Evolutionary conservation across 441 rosid species (phyloP), one percentile per base, ranked within the genome.

Genomic region (Bruguiera hainesii): DNA sequence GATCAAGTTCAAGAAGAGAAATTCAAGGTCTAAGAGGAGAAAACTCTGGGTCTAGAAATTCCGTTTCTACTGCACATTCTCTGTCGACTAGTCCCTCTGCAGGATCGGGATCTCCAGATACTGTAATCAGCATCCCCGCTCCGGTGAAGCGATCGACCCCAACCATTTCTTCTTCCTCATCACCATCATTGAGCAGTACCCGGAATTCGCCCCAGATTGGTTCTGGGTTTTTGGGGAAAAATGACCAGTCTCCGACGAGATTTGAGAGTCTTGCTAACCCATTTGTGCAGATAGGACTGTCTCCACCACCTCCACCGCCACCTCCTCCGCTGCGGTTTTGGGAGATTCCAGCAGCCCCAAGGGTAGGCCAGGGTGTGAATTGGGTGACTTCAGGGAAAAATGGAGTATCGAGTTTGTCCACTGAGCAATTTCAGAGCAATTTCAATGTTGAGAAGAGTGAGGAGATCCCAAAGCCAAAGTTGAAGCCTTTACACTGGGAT

Each of bases 401-500:
- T 60, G 57, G 63, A 59, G 58, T 61, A 4, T 51, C 66, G 19
- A 56, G 6, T 68, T 58, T 68, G 28, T 65, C 26, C 31, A 65
- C 16, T 66, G 84, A 72, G 51, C 77, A 75, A 28, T 46, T 53
- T 61, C 75, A 63, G 57, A 70, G 35, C 59, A 71, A 63, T 29
- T 76, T 70, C 39, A 66, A 28, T 29, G 52, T 60, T 26, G 95
- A 87, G 73, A 69, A 64, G 66, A 78, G 39, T 39, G 87, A 79
- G 10, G 89, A 84, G 61, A 77, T 61, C 18, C 55, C 70, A 20
- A 87, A 76, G 77, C 97, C 90, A 3, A 93, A 87, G 76, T 70
- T 90, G 82, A 93, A 93, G 78, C 75, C 98, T 68, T 83, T 90
- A 71, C 96, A 93, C 57, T 93, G 98, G 98, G 98, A 93, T 72